Evolutionary conservation across 441 rosid species (phyloP), one percentile per base, ranked within the genome.

Genomic region (Daphne laureola): DNA sequence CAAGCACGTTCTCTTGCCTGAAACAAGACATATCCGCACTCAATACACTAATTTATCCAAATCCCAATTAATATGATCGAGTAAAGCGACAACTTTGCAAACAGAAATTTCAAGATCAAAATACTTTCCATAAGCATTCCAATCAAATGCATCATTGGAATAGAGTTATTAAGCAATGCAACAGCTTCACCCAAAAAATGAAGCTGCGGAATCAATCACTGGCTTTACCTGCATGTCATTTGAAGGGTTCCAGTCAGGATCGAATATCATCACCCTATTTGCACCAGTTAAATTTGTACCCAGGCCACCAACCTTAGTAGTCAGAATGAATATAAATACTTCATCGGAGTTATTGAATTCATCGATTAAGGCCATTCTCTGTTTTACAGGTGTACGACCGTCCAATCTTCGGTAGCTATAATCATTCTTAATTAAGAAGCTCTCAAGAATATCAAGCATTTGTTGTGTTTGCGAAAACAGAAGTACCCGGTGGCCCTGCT

Each of bases 1-100:
- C 98, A 93, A 59, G 98, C 98, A 43, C 98, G 97, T 67, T 93
- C 98, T 84, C 98, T 89, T 8, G 98, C 98, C 97, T 91, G 73
- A 66, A 50, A 67, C 5, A 31, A 55, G 49, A 46, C 67, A 58
- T 25, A 64, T 12, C 42, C 36, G 15, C 36, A 46, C 52, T 17
- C 67, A 65, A 49, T 13, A 53, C 44, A 17, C 17, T 13, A 44
- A 51, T 26, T 14, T 23, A 26, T 44, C 55, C 31, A 61, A 5
- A 18, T 27, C 14, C 4, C 45, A 7, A 31, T 5, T 31, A 31
- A 7, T 25, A 47, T 48, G 36, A 14, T 31, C 7, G 17, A 27
- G n/a, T 4, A 59, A 43, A 16, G 14, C 4, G 25, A 31, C 0
- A 7, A 31, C 38, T 31, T 31, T 31, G 2, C 38, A 14, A 9